These are phyloP conservation scores for Ophiosphaerella narmari DNA, from an alignment of 2,329 filamentous ascomycete species.

Conservation along the genomic window DNA sequence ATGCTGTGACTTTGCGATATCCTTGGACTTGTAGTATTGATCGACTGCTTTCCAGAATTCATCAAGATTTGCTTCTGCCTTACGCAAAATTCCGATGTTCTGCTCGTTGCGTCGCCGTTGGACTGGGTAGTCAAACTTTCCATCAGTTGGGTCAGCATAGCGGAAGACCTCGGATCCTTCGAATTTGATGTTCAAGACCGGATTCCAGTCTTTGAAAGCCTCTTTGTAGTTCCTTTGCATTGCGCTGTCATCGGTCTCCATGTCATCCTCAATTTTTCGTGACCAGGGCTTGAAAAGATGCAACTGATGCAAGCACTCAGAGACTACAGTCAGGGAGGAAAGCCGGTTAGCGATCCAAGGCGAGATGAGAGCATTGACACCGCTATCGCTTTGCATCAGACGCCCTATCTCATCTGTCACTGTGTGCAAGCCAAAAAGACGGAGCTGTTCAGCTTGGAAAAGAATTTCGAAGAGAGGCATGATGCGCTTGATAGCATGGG, in stretches of 20 bases:
- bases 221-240: conserved; percentile 4
- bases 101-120: conserved; percentile 54
- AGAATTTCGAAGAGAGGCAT: conserved; percentile 13
- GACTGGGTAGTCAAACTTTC: conserved; percentile 55
- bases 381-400: conserved; percentile 46
- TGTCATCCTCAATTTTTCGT: conserved; percentile 42
- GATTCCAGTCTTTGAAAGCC: conserved; percentile 6
- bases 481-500: conserved; percentile 9
- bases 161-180: conserved; percentile 9
- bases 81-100: conserved; percentile 51
- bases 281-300: conserved; percentile 57
- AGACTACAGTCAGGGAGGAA: conserved; percentile 53
- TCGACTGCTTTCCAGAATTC: conserved; percentile 52
- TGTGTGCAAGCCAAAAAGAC: conserved; percentile 28
- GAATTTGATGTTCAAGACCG: conserved; percentile 6
- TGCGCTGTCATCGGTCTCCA: conserved; percentile 8
- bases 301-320: conserved; percentile 53
- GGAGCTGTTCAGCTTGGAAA: conserved; percentile 6
- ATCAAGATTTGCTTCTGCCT: conserved; percentile 56
- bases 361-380: conserved; percentile 47
- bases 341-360: conserved; percentile 44
- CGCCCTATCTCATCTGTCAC: conserved; percentile 57
- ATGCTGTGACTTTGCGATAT: conserved; percentile 8
- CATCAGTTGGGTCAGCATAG: conserved; percentile 38
- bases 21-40: conserved; percentile 5